phyloP scores from a whole-genome alignment of 2,329 filamentous ascomycete species.

The Hypoxylon sp. region DNA sequence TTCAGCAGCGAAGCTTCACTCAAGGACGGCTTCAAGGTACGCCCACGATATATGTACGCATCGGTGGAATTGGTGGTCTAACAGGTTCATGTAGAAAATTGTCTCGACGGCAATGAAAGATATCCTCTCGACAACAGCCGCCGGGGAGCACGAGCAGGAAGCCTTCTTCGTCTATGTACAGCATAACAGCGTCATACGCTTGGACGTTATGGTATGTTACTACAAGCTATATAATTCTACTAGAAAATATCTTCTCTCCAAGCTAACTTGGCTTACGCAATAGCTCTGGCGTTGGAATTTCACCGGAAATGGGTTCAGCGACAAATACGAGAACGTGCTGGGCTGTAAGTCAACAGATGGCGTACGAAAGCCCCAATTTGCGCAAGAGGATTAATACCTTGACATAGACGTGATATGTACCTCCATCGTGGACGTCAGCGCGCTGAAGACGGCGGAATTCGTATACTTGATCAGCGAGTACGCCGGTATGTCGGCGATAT shows the following conservation, averaged over 20 bases:
- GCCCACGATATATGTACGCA: background rate
- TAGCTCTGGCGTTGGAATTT: conserved; percentile 20
- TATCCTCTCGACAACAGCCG: conserved; percentile 2
- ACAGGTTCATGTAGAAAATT: background rate
- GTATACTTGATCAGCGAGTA: conserved; percentile 17
- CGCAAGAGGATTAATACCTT: background rate
- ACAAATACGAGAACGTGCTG: conserved; percentile 5
- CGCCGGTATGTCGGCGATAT: background rate
- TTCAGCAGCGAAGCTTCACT: background rate
- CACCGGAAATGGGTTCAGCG: conserved; percentile 12
- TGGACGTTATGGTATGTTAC: conserved; percentile 8
- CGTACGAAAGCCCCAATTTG: background rate
- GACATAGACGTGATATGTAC: conserved; percentile 9
- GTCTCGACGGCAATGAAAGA: background rate
- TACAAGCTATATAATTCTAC: background rate
- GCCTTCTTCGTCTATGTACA: conserved; percentile 12
- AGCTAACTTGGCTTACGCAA: background rate
- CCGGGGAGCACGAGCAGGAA: conserved; percentile 1
- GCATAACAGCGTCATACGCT: conserved; percentile 2
- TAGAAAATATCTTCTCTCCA: background rate
- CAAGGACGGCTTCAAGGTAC: conserved; percentile 1
- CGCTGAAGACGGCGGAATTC: conserved; percentile 2
- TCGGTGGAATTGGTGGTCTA: background rate
- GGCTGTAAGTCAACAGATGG: background rate
- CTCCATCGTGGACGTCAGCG: conserved; percentile 9